Evolutionary conservation across 805 yeast genomes (phyloP).

Genomic region (Zygosaccharomyces bisporus): DNA sequence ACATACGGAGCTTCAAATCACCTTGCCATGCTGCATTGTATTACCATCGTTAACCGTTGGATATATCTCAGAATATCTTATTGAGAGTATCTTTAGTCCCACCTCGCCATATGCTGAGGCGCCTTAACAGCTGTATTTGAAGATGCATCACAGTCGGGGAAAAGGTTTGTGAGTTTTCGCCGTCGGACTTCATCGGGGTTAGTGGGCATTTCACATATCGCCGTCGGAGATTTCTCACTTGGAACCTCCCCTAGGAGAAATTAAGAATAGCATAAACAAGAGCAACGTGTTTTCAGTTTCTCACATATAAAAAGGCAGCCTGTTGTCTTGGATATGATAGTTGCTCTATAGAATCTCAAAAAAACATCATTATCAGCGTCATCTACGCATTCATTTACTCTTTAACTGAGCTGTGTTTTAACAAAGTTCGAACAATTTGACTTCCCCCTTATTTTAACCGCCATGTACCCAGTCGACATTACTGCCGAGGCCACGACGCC

Average conservation of each 20-base stretch:
- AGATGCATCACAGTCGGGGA: no score
- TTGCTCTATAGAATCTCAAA: neutral
- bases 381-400: neutral
- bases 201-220: neutral
- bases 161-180: neutral
- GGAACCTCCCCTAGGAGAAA: constrained; percentile 5
- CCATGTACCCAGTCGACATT: constrained; percentile 17
- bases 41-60: neutral
- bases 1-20: no score
- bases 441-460: constrained; percentile 1
- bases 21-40: no score
- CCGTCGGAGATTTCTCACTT: neutral
- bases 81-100: no score
- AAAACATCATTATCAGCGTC: neutral
- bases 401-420: no score
- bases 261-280: constrained; percentile 1
- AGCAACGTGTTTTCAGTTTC: constrained; percentile 5
- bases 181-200: neutral
- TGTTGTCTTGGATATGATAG: neutral
- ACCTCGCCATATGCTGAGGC: no score
- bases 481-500: constrained; percentile 11
- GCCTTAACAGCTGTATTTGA: neutral
- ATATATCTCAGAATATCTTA: neutral
- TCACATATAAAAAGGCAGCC: neutral
- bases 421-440: no score